These are phyloP conservation scores for Umbilicus rupestris DNA, from an alignment of 164 flowering plant genomes.

Conservation along the genomic window DNA sequence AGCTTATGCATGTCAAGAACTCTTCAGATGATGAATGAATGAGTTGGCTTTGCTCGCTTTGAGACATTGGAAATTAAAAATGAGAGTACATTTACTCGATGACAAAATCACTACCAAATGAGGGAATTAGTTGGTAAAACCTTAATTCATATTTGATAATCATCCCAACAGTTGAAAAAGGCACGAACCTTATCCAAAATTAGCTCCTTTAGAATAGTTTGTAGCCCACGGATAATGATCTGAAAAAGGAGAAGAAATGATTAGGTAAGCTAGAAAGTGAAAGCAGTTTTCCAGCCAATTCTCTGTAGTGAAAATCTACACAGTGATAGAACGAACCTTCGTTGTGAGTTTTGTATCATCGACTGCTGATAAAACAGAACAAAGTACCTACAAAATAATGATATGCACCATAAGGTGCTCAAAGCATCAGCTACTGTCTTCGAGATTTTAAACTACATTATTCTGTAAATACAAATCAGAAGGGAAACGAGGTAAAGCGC, in stretches of 20 bases:
- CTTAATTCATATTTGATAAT: no score
- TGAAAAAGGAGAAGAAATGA: constrained; percentile 20
- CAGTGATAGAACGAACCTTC: constrained; percentile 41
- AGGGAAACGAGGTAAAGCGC: background rate
- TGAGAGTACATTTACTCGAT: no score
- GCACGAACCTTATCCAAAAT: constrained; percentile 65
- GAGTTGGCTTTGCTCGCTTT: no score
- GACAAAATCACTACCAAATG: no score
- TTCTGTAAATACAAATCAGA: background rate
- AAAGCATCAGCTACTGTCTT: background rate
- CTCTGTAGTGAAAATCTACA: background rate
- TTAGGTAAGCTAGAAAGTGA: background rate
- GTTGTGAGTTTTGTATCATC: constrained; percentile 84
- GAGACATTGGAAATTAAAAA: no score
- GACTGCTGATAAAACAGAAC: constrained; percentile 55
- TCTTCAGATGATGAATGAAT: no score
- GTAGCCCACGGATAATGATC: constrained; percentile 66
- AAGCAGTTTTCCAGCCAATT: constrained; percentile 5
- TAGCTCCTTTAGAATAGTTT: constrained; percentile 48
- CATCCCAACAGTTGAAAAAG: constrained; percentile 6
- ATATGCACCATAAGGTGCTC: background rate
- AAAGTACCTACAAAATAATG: constrained; percentile 51
- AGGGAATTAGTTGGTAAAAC: no score
- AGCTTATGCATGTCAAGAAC: no score
- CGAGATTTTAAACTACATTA: background rate